These are phyloP conservation scores for Acacia confusa DNA, from an alignment of 306 rosid species.

Conservation along the genomic window DNA sequence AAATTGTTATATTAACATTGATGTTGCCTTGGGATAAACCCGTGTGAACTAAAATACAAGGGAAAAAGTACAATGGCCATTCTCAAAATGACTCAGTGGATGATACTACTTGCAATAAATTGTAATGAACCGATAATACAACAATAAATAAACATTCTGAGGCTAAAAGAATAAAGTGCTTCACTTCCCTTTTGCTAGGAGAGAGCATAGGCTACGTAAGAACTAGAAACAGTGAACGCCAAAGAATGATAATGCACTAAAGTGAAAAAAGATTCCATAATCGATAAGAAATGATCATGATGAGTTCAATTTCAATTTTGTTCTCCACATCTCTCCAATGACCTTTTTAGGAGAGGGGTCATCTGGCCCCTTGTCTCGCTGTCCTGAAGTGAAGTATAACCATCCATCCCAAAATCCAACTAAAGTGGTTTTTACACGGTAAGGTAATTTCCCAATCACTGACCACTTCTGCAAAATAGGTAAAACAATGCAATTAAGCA, in stretches of 20 bases:
- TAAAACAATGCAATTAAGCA: slow-evolving; percentile 23
- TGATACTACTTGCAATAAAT: neutral
- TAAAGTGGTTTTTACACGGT: slow-evolving; percentile 82
- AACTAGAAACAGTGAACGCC: neutral
- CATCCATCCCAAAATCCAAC: slow-evolving; percentile 91
- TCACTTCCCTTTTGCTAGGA: slow-evolving; percentile 19
- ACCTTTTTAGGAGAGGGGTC: slow-evolving; percentile 91
- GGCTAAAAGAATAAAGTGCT: slow-evolving; percentile 28
- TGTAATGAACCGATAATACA: slow-evolving; percentile 2
- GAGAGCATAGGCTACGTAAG: slow-evolving; percentile 5
- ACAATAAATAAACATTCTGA: slow-evolving; percentile 1
- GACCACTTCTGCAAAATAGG: slow-evolving; percentile 77
- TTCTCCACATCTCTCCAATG: slow-evolving; percentile 79
- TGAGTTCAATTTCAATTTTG: slow-evolving; percentile 57
- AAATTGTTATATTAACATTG: neutral
- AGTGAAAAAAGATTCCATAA: slow-evolving; percentile 10
- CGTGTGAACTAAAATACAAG: neutral
- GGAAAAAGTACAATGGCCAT: neutral
- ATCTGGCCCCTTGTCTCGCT: slow-evolving; percentile 80
- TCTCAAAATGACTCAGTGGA: neutral
- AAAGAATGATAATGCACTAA: neutral
- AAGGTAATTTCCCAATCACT: slow-evolving; percentile 82
- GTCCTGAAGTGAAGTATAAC: slow-evolving; percentile 93
- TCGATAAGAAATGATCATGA: slow-evolving; percentile 37
- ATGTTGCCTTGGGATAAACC: neutral